A percentile compares a stretch with the other conserved stretches of the same genome.
Conservation (phyloP, 768 basidiomycete genomes). For the Fistulinella prunicolor region DNA sequence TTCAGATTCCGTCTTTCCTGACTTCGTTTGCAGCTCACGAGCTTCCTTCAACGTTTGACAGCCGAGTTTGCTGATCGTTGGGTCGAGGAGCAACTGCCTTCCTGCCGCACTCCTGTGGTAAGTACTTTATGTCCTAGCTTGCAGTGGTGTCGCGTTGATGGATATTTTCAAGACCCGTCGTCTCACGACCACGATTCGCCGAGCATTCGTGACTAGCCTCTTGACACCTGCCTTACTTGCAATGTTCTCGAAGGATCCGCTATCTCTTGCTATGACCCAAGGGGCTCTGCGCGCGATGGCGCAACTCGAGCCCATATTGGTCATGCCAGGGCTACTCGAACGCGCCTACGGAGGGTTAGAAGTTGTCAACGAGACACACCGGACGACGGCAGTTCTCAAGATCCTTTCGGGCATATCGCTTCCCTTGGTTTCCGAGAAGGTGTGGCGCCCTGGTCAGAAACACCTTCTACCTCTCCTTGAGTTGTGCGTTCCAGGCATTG, state of each 20-base stretch:
- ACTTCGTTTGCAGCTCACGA: constrained; percentile 53
- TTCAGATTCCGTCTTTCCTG: constrained; percentile 1
- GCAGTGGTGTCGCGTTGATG: neutral
- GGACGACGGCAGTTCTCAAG: constrained; percentile 88
- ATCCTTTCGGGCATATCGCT: constrained; percentile 76
- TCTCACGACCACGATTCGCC: constrained; percentile 76
- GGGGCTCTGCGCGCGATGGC: constrained; percentile 75
- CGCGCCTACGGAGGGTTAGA: constrained; percentile 91
- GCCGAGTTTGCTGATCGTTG: constrained; percentile 78
- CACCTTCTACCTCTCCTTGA: constrained; percentile 86
- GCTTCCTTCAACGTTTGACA: constrained; percentile 75
- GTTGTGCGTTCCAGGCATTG: constrained; percentile 87
- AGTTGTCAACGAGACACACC: constrained; percentile 90
- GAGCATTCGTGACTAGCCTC: constrained; percentile 75
- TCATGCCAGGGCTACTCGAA: constrained; percentile 91
- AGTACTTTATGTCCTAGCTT: neutral
- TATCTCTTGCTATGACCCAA: constrained; percentile 81
- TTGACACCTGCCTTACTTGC: constrained; percentile 86
- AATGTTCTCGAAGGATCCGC: constrained; percentile 85
- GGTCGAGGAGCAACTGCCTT: constrained; percentile 70
- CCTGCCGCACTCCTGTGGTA: constrained; percentile 79
- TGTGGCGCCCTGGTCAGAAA: constrained; percentile 87
- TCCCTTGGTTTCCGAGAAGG: constrained; percentile 69
- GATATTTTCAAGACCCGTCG: constrained; percentile 53
- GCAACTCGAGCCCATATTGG: constrained; percentile 73